Evolutionary conservation across 2,329 filamentous ascomycete genomes (phyloP), one percentile per base, ranked within the genome.

Genomic region (Trichophyton verrucosum): DNA sequence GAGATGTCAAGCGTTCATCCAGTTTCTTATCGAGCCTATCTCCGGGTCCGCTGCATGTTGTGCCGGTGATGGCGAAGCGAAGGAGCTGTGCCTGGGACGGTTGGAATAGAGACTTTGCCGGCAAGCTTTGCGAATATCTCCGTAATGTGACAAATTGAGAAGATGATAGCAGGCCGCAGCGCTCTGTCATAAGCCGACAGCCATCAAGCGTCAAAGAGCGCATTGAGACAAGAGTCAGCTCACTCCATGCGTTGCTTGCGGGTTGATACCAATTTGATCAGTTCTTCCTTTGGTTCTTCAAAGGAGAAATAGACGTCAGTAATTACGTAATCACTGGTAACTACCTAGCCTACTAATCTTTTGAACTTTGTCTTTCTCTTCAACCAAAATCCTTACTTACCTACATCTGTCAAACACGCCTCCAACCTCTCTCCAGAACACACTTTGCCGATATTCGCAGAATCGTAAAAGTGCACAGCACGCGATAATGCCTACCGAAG

Each of bases 21-120:
- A 67, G 30, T 2, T 61, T 55, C 4, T 58, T 11, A 11, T 61
- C 60, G 15, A 33, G 40, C 3, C 58, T 53, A 3, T 59, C 17
- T 36, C 65, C 55, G 7, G 60, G 27, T 30, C 51, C 17, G 17
- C 60, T 33, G 49, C 61, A 53, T 33, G 63, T 65, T 22, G 63
- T 68, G 30, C 67, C 67, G 7, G 64, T 72, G 40, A 75, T 55
- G 11, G 68, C 65, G 64, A 70, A 74, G 59, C 71, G 70, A 44
- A 74, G 63, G 55, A 73, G 55, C 58, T 73, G 66, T 20, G 70
- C 68, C 22, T 68, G 65, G 44, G 68, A 64, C 60, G 57, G 24
- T 22, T 59, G 55, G 7, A 17, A 17, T 24, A 13, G 5, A 9
- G 8, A 15, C 40, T 57, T 44, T 27, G 55, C 33, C n/a, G 17